These are phyloP conservation scores for Aspergillus panamensis DNA, from an alignment of 495 filamentous ascomycete species.

Conservation along the genomic window DNA sequence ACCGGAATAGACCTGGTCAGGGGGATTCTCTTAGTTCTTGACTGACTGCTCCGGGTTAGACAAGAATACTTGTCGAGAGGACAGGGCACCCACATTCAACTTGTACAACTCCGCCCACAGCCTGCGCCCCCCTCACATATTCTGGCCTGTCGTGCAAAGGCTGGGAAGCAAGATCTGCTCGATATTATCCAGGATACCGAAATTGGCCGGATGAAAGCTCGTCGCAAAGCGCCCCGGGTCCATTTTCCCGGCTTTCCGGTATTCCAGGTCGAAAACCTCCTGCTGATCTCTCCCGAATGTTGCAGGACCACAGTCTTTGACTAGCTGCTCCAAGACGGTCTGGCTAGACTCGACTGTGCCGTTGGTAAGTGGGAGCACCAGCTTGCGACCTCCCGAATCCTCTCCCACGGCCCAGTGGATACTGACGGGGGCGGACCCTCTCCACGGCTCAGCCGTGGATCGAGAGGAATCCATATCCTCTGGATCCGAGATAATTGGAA, in stretches of 20 bases:
- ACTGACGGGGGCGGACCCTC: conserved; percentile 3
- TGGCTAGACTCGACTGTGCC: background rate
- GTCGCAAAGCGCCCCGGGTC: conserved; percentile 41
- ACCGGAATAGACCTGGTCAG: conserved; percentile 43
- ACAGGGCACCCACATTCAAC: conserved; percentile 43
- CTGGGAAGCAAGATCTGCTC: conserved; percentile 47
- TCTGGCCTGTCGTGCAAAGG: conserved; percentile 14
- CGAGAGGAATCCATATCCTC: background rate
- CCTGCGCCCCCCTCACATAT: conserved; percentile 11
- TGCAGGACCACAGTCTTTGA: conserved; percentile 41
- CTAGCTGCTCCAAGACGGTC: conserved; percentile 14
- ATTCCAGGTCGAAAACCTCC: conserved; percentile 46
- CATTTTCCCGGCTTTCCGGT: conserved; percentile 51
- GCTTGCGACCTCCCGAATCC: background rate
- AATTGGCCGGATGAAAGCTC: conserved; percentile 50
- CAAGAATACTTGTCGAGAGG: too few species aligned
- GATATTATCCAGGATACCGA: conserved; percentile 49
- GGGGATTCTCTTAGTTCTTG: background rate
- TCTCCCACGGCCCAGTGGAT: conserved; percentile 10
- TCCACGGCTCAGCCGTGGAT: background rate
- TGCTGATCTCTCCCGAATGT: conserved; percentile 45
- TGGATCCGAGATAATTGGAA: conserved; percentile 3
- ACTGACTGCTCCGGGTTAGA: too few species aligned
- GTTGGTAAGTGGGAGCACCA: conserved; percentile 9
- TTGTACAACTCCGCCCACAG: conserved; percentile 53